A percentile compares a stretch with the other conserved stretches of the same genome.
Evolutionary conservation across 139 green algal genomes (phyloP).

Genomic region (Mychonastes homosphaera): DNA sequence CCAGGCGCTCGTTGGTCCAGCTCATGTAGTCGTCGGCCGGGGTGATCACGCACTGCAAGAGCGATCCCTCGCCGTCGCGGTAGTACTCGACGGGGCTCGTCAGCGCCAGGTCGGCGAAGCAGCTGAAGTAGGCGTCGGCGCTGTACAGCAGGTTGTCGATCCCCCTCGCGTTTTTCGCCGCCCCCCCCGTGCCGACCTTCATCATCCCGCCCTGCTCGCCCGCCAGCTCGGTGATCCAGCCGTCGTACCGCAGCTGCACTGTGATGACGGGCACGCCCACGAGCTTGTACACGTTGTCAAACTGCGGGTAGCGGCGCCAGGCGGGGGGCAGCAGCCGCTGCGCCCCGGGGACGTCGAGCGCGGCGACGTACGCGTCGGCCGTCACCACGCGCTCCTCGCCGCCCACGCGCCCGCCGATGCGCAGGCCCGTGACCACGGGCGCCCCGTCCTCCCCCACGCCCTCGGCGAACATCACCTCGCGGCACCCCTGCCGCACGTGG

Average conservation of each 20-base stretch:
- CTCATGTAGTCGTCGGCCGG: conserved; percentile 88
- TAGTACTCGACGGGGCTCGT: conserved; percentile 87
- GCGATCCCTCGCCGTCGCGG: conserved; percentile 71
- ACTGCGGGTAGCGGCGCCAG: conserved; percentile 60
- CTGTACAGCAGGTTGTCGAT: conserved; percentile 94
- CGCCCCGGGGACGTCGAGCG: conserved; percentile 86
- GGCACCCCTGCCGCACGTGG: conserved; percentile 64
- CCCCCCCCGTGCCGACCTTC: conserved; percentile 16
- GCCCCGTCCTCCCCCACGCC: conserved; percentile 49
- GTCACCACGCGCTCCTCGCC: conserved; percentile 45
- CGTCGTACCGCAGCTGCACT: conserved; percentile 92
- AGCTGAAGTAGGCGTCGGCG: conserved; percentile 79
- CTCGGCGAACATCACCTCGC: conserved; percentile 76
- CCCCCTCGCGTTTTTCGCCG: conserved; percentile 32
- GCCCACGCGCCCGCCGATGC: conserved; percentile 46
- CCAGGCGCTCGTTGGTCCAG: conserved; percentile 84
- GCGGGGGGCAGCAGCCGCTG: conserved; percentile 71
- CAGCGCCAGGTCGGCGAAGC: conserved; percentile 94
- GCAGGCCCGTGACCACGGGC: conserved; percentile 61
- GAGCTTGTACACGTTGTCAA: conserved; percentile 88
- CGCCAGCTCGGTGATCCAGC: conserved; percentile 92
- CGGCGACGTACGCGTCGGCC: conserved; percentile 87
- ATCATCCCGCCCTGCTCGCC: conserved; percentile 30
- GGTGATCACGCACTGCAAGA: conserved; percentile 91
- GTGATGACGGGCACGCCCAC: conserved; percentile 93